A percentile compares a stretch with the other conserved stretches of the same genome.
Conservation (phyloP, 176 grass and related monocot genomes). For the Rhynchospora breviuscula region DNA sequence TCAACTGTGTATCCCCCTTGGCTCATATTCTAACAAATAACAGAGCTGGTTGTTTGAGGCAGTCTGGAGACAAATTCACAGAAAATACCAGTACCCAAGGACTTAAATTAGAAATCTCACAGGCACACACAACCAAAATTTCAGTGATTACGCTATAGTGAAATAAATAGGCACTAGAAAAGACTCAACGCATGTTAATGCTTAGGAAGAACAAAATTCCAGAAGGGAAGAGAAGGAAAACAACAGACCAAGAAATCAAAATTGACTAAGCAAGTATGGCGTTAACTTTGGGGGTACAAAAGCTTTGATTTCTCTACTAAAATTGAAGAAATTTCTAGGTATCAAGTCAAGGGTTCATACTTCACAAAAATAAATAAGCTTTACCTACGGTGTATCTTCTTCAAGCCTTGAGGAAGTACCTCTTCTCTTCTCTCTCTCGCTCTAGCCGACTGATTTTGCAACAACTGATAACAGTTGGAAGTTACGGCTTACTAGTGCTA, state of each 20-base stretch:
- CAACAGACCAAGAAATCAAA: background rate
- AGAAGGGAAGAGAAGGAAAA: background rate
- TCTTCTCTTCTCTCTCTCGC: background rate
- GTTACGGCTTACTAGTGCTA: background rate
- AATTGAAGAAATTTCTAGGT: background rate
- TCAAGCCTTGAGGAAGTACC: background rate
- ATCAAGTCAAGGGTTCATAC: no score
- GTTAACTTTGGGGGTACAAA: background rate
- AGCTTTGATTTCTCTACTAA: background rate
- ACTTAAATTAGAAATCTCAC: background rate
- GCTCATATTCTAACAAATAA: constrained; percentile 60
- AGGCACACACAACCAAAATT: background rate
- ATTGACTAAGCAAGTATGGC: background rate
- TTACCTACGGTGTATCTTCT: constrained; percentile 13
- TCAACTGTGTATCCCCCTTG: constrained; percentile 59
- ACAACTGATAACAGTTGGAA: background rate
- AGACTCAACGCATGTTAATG: background rate
- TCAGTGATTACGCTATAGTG: background rate
- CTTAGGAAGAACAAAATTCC: background rate
- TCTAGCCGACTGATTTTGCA: background rate
- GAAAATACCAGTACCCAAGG: background rate
- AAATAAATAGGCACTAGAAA: background rate
- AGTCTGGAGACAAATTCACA: background rate
- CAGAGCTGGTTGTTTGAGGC: background rate
- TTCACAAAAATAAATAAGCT: background rate